phyloP scores from a whole-genome alignment of 257 asterid genomes.

The Eustoma russellianum region DNA sequence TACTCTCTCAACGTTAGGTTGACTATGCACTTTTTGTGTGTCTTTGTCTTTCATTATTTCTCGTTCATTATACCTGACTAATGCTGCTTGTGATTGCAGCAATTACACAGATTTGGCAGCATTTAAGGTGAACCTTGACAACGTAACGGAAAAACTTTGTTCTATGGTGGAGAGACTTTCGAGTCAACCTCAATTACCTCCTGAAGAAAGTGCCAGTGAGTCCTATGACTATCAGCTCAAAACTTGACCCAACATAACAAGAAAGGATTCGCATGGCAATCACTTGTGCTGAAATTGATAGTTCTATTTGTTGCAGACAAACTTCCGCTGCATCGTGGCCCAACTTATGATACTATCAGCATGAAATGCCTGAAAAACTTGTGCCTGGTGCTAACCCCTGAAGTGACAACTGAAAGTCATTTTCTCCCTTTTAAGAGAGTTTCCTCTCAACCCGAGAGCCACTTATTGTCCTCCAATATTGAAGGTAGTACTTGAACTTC shows the following conservation, averaged over 20 bases:
- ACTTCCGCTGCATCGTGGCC: background rate
- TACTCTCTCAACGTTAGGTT: no score
- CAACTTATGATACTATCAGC: background rate
- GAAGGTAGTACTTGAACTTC: background rate
- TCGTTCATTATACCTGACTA: background rate
- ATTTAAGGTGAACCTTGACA: slow-evolving; percentile 2
- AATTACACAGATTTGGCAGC: background rate
- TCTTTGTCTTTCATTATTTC: no score
- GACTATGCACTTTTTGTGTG: no score
- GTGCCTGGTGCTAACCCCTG: background rate
- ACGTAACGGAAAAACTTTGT: background rate
- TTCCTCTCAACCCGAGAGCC: background rate
- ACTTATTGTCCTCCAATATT: background rate
- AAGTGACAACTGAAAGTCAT: background rate
- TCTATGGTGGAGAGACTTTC: background rate
- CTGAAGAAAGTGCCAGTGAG: background rate
- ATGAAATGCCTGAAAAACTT: no score
- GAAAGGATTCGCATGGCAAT: background rate
- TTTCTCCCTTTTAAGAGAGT: background rate
- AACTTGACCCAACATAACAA: background rate
- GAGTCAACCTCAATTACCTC: background rate
- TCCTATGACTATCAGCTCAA: background rate
- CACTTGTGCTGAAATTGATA: background rate
- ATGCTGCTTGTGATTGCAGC: background rate
- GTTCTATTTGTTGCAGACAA: background rate